Conservation (phyloP, 2,329 filamentous ascomycete species). For the Penicillium sp. region DNA sequence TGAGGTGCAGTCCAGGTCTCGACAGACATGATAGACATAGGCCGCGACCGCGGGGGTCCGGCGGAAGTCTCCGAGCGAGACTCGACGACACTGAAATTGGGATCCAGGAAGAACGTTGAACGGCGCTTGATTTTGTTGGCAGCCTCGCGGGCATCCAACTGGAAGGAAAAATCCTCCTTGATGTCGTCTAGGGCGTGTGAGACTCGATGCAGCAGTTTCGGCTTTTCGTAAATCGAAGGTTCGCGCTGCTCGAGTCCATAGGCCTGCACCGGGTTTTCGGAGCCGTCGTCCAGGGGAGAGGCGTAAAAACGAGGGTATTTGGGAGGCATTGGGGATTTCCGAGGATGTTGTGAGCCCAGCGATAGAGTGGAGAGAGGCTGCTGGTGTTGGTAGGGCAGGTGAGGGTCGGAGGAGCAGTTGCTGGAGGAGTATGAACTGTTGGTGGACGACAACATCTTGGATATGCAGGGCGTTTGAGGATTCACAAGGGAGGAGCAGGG, state of each 20-base stretch:
- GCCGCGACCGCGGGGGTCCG: conserved; percentile 20
- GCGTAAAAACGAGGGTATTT: conserved; percentile 36
- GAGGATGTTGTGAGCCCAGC: conserved; percentile 23
- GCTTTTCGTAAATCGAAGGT: conserved; percentile 31
- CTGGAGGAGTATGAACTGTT: conserved; percentile 30
- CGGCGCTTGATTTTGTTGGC: conserved; percentile 30
- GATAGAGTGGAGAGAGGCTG: conserved; percentile 25
- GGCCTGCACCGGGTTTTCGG: conserved; percentile 32
- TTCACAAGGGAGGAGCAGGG: background rate
- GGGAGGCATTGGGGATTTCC: conserved; percentile 14
- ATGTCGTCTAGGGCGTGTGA: conserved; percentile 39
- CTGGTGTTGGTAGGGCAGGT: conserved; percentile 27
- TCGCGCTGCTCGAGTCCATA: conserved; percentile 37
- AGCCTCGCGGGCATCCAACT: conserved; percentile 22
- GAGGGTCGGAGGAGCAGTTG: conserved; percentile 27
- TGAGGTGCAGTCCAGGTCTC: conserved; percentile 21
- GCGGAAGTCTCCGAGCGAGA: conserved; percentile 14
- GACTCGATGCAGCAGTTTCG: conserved; percentile 30
- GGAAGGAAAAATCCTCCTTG: conserved; percentile 32
- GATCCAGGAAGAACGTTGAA: conserved; percentile 26
- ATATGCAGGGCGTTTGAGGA: background rate
- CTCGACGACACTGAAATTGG: conserved; percentile 2
- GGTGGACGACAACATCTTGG: conserved; percentile 28
- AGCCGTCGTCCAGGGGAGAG: conserved; percentile 30
- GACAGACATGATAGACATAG: conserved; percentile 28